These are phyloP conservation scores for Fusarium sulawesiense DNA, from an alignment of 2,329 filamentous ascomycete species.

Conservation along the genomic window DNA sequence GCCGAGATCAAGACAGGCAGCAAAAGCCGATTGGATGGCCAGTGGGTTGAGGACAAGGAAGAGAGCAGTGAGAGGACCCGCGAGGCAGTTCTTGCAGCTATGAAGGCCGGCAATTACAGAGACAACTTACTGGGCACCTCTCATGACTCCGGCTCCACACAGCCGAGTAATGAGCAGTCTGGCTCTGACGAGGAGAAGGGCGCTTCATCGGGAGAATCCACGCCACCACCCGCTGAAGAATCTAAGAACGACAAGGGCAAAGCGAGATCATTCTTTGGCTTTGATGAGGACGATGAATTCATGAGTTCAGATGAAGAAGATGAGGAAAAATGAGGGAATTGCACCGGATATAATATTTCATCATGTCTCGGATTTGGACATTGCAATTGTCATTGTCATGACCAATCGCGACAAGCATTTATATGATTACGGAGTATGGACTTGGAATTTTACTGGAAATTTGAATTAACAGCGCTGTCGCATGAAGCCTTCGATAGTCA, in stretches of 20 bases:
- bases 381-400: background rate
- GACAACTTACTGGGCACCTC: slow-evolving; percentile 69
- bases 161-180: slow-evolving; percentile 44
- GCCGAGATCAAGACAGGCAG: slow-evolving; percentile 83
- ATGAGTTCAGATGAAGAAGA: slow-evolving; percentile 74
- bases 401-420: slow-evolving; percentile 39
- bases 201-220: slow-evolving; percentile 60
- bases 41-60: slow-evolving; percentile 96
- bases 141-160: slow-evolving; percentile 58
- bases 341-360: background rate
- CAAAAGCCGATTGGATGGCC: slow-evolving; percentile 80
- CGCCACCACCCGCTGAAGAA: slow-evolving; percentile 60
- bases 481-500: slow-evolving; percentile 23
- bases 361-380: background rate
- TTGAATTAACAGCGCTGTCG: slow-evolving; percentile 33
- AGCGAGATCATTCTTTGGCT: slow-evolving; percentile 73
- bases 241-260: slow-evolving; percentile 54
- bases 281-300: slow-evolving; percentile 82
- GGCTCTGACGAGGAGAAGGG: slow-evolving; percentile 54
- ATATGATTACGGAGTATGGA: slow-evolving; percentile 43
- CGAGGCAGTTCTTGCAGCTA: slow-evolving; percentile 77
- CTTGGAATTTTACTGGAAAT: slow-evolving; percentile 26
- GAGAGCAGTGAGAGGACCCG: slow-evolving; percentile 86
- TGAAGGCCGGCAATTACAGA: slow-evolving; percentile 72
- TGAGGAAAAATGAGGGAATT: slow-evolving; percentile 40